Evolutionary conservation across 1,284 basidiomycete species (phyloP), one percentile per base, ranked within the genome.

Genomic region (Trametes sp.): DNA sequence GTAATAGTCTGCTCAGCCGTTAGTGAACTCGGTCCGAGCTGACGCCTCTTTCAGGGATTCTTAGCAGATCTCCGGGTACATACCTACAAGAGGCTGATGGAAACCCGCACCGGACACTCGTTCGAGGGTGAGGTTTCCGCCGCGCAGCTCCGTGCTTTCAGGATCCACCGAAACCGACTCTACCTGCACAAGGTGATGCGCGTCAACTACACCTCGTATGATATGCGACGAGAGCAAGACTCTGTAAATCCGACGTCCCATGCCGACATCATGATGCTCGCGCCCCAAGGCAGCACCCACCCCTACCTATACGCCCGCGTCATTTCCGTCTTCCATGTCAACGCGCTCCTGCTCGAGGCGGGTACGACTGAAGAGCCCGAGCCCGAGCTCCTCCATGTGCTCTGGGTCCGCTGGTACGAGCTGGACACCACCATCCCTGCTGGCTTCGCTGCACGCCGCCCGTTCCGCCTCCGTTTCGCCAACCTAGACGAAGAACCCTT

Each of bases 141-240:
- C 24, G 16, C 4, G 14, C 26, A 48, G 14, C 26, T 48, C 14
- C 10, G 10, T 7, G 13, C 46, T 6, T 4, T 48, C 7, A 11
- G 28, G 2, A 48, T 51, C 24, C 21, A 19, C 11, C 33, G 13
- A 5, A 24, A 51, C 23, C 50, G 50, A 74, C 59, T 50, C 48
- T 60, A 2, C 69, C 73, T 50, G 0, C 68, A 73, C 53, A 71
- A 73, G 29, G 63, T 61, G 0, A 48, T 77, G 31, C 65, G 68
- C 0, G 59, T 83, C 46, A 80, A 82, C 54, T 83, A 79, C 64
- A 83, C 79, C 0, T 81, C 78, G 6, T 83, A 84, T 59, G 75
- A 83, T 54, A 54, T 80, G 16, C 70, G 71, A 1, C 70, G 74
- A 3, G 70, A 70, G 9, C 75, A 77, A 56, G 81, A 82, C 52